A percentile compares a stretch with the other conserved stretches of the same genome.
Evolutionary conservation across 306 rosid genomes (phyloP).

Genomic region (Myrica gale): DNA sequence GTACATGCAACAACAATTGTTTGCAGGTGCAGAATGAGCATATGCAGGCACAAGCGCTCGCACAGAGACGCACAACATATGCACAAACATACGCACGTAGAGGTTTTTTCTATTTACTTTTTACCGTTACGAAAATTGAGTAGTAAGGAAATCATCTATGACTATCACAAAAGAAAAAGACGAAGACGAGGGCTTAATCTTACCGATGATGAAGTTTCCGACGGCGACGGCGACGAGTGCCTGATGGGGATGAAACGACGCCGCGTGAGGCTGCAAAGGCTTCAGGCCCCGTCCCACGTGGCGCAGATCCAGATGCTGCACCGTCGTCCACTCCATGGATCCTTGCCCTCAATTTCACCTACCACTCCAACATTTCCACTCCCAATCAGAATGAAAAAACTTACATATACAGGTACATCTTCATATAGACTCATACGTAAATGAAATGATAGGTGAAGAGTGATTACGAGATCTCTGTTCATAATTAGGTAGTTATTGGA

Average conservation of each 20-base stretch:
- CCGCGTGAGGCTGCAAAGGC: slow-evolving; percentile 90
- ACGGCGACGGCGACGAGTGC: slow-evolving; percentile 90
- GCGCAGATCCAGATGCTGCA: slow-evolving; percentile 97
- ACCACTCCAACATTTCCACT: slow-evolving; percentile 21
- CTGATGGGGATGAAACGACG: slow-evolving; percentile 83
- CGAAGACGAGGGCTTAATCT: slow-evolving; percentile 9
- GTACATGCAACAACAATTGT: neutral
- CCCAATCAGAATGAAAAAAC: slow-evolving; percentile 12
- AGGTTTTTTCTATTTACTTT: neutral
- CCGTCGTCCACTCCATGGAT: slow-evolving; percentile 93
- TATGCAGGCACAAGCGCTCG: neutral
- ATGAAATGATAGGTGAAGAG: slow-evolving; percentile 16
- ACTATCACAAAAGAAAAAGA: neutral
- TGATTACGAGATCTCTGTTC: slow-evolving; percentile 21
- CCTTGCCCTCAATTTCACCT: slow-evolving; percentile 24
- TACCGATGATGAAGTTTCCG: slow-evolving; percentile 86
- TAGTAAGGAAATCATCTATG: neutral
- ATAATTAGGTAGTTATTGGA: neutral
- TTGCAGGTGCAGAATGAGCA: neutral
- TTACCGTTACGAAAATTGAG: neutral
- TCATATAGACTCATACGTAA: neutral
- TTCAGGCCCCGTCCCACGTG: slow-evolving; percentile 68
- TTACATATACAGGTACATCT: neutral
- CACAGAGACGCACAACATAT: neutral
- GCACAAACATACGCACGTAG: neutral